phyloP scores from a whole-genome alignment of 2,329 filamentous ascomycete species.

The Mollisia scopiformis region DNA sequence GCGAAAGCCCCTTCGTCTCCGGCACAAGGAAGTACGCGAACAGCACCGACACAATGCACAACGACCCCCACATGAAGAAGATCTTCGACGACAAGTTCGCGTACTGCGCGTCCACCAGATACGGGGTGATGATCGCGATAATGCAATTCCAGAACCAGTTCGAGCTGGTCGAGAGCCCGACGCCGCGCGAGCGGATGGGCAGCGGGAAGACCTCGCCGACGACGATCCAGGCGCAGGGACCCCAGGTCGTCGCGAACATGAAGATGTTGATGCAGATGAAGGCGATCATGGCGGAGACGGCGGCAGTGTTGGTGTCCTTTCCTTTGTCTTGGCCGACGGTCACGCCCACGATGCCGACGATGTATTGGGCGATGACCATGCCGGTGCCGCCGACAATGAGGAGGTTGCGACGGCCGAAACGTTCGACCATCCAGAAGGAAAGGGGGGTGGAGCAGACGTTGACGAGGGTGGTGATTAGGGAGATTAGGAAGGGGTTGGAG shows the following conservation, averaged over 20 bases:
- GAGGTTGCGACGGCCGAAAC: conserved; percentile 77
- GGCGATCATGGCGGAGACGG: conserved; percentile 43
- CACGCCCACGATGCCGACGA: conserved; percentile 67
- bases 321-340: conserved; percentile 60
- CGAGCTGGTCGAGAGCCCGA: conserved; percentile 81
- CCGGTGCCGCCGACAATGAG: conserved; percentile 78
- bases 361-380: conserved; percentile 85
- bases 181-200: conserved; percentile 78
- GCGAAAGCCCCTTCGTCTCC: conserved; percentile 83
- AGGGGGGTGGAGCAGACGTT: conserved; percentile 85
- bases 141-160: conserved; percentile 86
- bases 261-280: conserved; percentile 82
- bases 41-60: conserved; percentile 71
- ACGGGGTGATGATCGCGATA: conserved; percentile 72
- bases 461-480: conserved; percentile 83
- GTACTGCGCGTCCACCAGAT: conserved; percentile 66
- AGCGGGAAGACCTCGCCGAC: conserved; percentile 90
- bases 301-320: conserved; percentile 68
- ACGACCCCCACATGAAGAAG: conserved; percentile 75
- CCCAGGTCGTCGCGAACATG: conserved; percentile 83
- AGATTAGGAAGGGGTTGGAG: conserved; percentile 77
- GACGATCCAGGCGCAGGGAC: conserved; percentile 75
- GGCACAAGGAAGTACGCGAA: conserved; percentile 79
- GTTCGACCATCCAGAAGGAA: conserved; percentile 86
- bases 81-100: conserved; percentile 75